Conservation (phyloP, 257 asterid species). For the Scutellaria baicalensis region DNA sequence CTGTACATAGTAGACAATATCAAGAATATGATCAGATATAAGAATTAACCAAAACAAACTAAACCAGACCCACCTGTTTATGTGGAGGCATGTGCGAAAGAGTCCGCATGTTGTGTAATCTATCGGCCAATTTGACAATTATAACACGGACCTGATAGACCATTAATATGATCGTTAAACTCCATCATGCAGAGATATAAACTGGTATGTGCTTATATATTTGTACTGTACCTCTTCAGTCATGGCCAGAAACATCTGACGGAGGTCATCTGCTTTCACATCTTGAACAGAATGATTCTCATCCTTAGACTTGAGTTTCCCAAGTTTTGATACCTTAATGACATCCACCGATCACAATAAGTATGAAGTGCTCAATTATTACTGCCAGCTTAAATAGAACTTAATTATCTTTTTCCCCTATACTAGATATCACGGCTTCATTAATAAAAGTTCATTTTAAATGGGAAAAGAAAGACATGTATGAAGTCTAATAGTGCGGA, state of each 20-base stretch:
- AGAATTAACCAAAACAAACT: conserved; percentile 4
- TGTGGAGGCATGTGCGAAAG: conserved; percentile 98
- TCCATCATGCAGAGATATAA: background rate
- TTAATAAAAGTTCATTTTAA: background rate
- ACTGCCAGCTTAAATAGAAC: background rate
- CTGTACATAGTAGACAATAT: conserved; percentile 31
- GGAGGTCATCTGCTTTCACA: conserved; percentile 95
- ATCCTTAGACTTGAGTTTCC: conserved; percentile 78
- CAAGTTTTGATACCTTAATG: conserved; percentile 85
- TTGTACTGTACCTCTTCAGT: conserved; percentile 85
- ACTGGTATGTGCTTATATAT: background rate
- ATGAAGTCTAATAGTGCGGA: background rate
- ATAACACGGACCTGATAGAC: conserved; percentile 82
- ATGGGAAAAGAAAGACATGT: background rate
- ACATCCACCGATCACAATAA: conserved; percentile 1
- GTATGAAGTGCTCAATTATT: conserved; percentile 13
- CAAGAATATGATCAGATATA: conserved; percentile 10
- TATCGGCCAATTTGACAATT: conserved; percentile 89
- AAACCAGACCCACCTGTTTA: conserved; percentile 59
- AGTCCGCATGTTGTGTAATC: conserved; percentile 95
- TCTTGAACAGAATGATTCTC: conserved; percentile 77
- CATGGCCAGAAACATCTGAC: conserved; percentile 97
- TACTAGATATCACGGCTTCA: background rate
- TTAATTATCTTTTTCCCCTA: background rate
- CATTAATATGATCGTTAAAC: conserved; percentile 13